Conservation (phyloP, 352 stramenopile species). For the Globisporangium nodosum region DNA sequence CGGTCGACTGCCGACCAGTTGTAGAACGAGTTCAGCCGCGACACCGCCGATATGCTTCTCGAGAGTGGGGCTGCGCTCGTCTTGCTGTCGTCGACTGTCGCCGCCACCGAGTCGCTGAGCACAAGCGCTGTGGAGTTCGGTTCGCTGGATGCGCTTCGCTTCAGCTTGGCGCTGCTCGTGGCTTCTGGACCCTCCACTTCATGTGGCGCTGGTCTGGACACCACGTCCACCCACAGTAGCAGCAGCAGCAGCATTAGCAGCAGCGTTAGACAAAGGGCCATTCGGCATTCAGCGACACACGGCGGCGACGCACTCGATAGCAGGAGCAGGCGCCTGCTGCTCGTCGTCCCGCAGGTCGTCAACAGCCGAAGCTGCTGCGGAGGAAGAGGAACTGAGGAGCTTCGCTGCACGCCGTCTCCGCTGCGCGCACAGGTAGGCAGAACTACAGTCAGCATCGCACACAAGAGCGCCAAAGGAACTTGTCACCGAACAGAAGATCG, state of each 20-base stretch:
- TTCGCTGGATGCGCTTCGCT: background rate
- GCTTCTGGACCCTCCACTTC: background rate
- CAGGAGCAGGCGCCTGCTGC: background rate
- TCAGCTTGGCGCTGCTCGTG: background rate
- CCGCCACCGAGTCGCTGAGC: background rate
- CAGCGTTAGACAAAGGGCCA: too few relatives aligned
- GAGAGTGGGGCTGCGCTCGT: slow-evolving; percentile 11
- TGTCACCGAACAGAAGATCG: slow-evolving; percentile 2
- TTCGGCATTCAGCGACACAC: too few relatives aligned
- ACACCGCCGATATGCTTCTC: slow-evolving; percentile 3
- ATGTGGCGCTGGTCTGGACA: background rate
- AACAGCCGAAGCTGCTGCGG: background rate
- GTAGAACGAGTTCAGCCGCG: slow-evolving; percentile 17
- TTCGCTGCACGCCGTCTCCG: slow-evolving; percentile 59
- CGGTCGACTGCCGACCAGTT: slow-evolving; percentile 28
- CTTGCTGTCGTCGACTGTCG: background rate
- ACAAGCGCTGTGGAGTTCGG: background rate
- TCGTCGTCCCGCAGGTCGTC: background rate
- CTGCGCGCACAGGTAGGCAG: slow-evolving; percentile 14
- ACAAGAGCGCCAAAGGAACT: background rate
- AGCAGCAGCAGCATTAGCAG: too few relatives aligned
- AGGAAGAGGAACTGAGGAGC: slow-evolving; percentile 15
- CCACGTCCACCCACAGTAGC: too few relatives aligned
- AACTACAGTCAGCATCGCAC: background rate
- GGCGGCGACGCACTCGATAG: too few relatives aligned